A percentile compares a stretch with the other conserved stretches of the same genome.
These are phyloP conservation scores for Microcera coccophila DNA, from an alignment of 2,329 filamentous ascomycete genomes.

Conservation along the genomic window DNA sequence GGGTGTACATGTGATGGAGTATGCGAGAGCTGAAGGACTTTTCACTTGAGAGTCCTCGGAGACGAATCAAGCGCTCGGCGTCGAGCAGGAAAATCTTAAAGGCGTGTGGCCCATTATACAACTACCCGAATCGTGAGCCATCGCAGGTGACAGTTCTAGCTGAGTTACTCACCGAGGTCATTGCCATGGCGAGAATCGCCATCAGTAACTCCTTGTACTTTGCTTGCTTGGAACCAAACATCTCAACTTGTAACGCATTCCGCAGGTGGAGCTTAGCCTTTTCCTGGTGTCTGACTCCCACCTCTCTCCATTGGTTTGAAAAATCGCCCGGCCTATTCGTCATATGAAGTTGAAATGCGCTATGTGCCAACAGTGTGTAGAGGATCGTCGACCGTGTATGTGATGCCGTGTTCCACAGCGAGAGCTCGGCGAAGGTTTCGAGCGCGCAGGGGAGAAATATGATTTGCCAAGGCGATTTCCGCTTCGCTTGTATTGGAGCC, in stretches of 20 bases:
- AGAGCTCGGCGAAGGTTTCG: conserved; percentile 39
- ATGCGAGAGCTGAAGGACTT: conserved; percentile 42
- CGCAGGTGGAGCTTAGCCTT: conserved; percentile 31
- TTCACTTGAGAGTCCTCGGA: conserved; percentile 32
- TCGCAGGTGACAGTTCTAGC: background rate
- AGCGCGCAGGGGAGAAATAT: conserved; percentile 41
- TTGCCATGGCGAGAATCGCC: conserved; percentile 35
- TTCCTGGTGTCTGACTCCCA: conserved; percentile 28
- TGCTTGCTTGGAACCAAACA: conserved; percentile 30
- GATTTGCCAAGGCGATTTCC: conserved; percentile 42
- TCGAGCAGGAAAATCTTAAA: conserved; percentile 34
- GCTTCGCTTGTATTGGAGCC: conserved; percentile 24
- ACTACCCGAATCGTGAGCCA: conserved; percentile 1
- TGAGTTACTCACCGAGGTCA: conserved; percentile 18
- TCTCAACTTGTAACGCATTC: conserved; percentile 32
- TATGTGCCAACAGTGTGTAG: conserved; percentile 39
- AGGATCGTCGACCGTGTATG: conserved; percentile 38
- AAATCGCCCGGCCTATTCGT: conserved; percentile 6
- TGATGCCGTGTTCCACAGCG: conserved; percentile 37
- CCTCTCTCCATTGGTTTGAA: conserved; percentile 24
- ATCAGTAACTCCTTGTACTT: conserved; percentile 45
- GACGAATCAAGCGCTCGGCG: conserved; percentile 40
- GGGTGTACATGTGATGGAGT: conserved; percentile 46
- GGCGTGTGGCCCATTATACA: conserved; percentile 15
- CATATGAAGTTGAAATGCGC: conserved; percentile 39